These are phyloP conservation scores for Emericellopsis atlantica DNA, from an alignment of 2,329 filamentous ascomycete genomes.

Conservation along the genomic window DNA sequence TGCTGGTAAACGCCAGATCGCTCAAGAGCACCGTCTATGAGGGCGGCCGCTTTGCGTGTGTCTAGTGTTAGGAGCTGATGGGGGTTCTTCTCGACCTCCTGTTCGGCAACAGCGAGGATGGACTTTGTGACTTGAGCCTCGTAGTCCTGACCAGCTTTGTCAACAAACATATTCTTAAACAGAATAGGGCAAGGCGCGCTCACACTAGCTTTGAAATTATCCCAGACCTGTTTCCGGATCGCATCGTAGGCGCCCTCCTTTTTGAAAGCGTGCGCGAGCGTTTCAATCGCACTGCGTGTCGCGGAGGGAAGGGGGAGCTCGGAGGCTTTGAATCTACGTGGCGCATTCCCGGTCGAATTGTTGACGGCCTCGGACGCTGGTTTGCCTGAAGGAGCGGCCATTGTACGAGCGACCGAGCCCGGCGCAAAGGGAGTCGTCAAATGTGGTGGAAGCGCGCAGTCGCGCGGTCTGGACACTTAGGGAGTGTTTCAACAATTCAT, in stretches of 20 bases:
- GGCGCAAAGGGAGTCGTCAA: neutral
- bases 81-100: slow-evolving; percentile 65
- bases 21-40: slow-evolving; percentile 69
- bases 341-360: slow-evolving; percentile 1
- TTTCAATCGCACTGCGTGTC: slow-evolving; percentile 63
- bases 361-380: neutral
- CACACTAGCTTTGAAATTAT: slow-evolving; percentile 61
- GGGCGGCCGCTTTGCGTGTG: slow-evolving; percentile 57
- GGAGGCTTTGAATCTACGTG: slow-evolving; percentile 53
- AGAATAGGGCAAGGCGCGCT: slow-evolving; percentile 9
- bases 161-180: neutral
- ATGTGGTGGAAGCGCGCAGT: too few species aligned
- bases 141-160: slow-evolving; percentile 41
- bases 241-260: slow-evolving; percentile 76
- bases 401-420: neutral
- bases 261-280: slow-evolving; percentile 68
- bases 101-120: slow-evolving; percentile 57
- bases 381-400: neutral
- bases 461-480: too few species aligned
- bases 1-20: slow-evolving; percentile 64
- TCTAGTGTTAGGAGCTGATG: slow-evolving; percentile 60
- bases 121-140: slow-evolving; percentile 53
- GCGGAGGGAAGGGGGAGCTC: slow-evolving; percentile 63
- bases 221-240: slow-evolving; percentile 65
- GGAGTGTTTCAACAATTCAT: too few species aligned